A percentile compares a stretch with the other conserved stretches of the same genome.
phyloP scores from a whole-genome alignment of 352 stramenopile genomes.

The Phytophthora podocarpi region DNA sequence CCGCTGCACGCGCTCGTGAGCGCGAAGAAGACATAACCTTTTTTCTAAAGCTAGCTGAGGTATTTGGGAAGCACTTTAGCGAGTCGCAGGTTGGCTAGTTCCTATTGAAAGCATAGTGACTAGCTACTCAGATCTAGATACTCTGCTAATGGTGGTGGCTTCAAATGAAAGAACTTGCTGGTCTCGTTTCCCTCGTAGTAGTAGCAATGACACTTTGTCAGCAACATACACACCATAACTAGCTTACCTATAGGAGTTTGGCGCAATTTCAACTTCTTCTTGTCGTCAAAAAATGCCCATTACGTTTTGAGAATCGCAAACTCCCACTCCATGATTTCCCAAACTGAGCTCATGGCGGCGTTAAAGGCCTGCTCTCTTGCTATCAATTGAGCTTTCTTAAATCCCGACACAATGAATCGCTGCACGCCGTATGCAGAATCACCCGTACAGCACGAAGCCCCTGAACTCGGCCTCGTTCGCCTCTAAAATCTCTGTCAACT shows the following conservation, averaged over 20 bases:
- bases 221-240: slow-evolving; percentile 10
- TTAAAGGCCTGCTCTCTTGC: not conserved
- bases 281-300: slow-evolving; percentile 14
- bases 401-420: not conserved
- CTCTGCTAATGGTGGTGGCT: slow-evolving; percentile 6
- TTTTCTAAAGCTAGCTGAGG: not conserved
- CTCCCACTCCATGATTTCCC: slow-evolving; percentile 2
- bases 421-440: not conserved
- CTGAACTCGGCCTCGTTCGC: not conserved
- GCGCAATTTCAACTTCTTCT: slow-evolving; percentile 11
- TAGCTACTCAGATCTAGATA: slow-evolving; percentile 11
- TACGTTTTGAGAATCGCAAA: slow-evolving; percentile 9
- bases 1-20: slow-evolving; percentile 9
- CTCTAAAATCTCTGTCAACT: not conserved
- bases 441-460: not conserved
- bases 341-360: not conserved
- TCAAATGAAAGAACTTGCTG: slow-evolving; percentile 16
- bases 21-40: slow-evolving; percentile 6
- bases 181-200: slow-evolving; percentile 13
- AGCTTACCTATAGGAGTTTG: slow-evolving; percentile 9
- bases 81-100: slow-evolving; percentile 3
- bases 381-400: not conserved
- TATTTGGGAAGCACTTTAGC: slow-evolving; percentile 12
- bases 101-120: not conserved
- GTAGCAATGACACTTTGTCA: slow-evolving; percentile 16